Evolutionary conservation across 768 basidiomycete genomes (phyloP).

Genomic region (Imleria badia): DNA sequence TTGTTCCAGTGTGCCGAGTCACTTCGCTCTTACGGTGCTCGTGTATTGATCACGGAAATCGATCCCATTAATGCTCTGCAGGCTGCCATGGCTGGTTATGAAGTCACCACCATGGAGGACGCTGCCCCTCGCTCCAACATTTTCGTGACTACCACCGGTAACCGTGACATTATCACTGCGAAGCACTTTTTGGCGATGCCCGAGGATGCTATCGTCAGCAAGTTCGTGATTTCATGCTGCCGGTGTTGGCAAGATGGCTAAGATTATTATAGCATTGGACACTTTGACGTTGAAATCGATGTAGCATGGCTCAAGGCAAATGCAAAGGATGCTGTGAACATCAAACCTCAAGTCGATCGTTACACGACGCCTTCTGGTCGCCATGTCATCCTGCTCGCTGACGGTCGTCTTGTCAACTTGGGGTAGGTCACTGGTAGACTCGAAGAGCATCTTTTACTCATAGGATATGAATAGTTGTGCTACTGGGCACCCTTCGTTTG

Average conservation of each 20-base stretch:
- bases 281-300: conserved; percentile 91
- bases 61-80: conserved; percentile 99
- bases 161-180: conserved; percentile 93
- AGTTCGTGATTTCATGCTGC: conserved; percentile 53
- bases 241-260: conserved; percentile 7
- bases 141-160: conserved; percentile 98
- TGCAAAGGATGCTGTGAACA: conserved; percentile 77
- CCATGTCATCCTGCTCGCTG: conserved; percentile 96
- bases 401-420: conserved; percentile 98
- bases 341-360: conserved; percentile 99
- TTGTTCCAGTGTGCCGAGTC: conserved; percentile 88
- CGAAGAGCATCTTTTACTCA: conserved; percentile 1
- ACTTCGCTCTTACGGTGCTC: conserved; percentile 94
- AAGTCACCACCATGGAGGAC: conserved; percentile 98
- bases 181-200: conserved; percentile 94
- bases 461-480: conserved; percentile 61
- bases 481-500: conserved; percentile 98
- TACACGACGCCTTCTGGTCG: conserved; percentile 91
- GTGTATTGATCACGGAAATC: conserved; percentile 95
- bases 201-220: conserved; percentile 98
- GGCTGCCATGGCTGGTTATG: conserved; percentile 99
- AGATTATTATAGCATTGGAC: conserved; percentile 60
- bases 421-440: conserved; percentile 51
- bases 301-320: conserved; percentile 98
- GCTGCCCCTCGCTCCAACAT: conserved; percentile 86